Conservation (phyloP, 2,329 filamentous ascomycete genomes). For the Cladophialophora carrionii region DNA sequence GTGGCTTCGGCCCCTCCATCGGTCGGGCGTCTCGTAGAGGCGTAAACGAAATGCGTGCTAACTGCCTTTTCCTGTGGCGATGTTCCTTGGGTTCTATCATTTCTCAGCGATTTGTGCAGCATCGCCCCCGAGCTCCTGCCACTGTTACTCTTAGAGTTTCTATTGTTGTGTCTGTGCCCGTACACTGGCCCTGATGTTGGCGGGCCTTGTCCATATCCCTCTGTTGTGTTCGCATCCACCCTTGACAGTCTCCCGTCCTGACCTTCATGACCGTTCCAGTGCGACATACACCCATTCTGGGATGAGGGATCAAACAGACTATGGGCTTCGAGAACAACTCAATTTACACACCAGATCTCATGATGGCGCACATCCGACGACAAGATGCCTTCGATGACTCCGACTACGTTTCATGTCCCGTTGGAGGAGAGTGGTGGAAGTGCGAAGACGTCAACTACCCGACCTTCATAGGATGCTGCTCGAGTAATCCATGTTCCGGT, state of each 20-base stretch:
- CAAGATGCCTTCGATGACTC: conserved; percentile 21
- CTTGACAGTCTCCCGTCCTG: background rate
- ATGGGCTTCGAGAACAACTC: conserved; percentile 11
- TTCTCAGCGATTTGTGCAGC: background rate
- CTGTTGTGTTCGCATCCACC: background rate
- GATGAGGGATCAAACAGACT: background rate
- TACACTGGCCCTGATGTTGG: background rate
- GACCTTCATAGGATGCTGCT: conserved; percentile 39
- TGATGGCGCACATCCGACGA: conserved; percentile 24
- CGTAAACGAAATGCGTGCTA: conserved; percentile 5
- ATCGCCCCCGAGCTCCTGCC: conserved; percentile 11
- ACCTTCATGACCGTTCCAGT: background rate
- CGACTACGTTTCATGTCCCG: conserved; percentile 34
- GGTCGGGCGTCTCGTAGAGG: background rate
- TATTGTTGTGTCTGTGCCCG: conserved; percentile 1
- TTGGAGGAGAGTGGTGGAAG: conserved; percentile 37
- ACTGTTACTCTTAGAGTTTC: conserved; percentile 3
- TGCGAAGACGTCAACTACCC: conserved; percentile 36
- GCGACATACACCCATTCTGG: background rate
- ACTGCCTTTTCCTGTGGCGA: background rate
- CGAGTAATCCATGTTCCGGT: conserved; percentile 37
- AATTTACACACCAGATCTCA: conserved; percentile 4
- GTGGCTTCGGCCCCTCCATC: conserved; percentile 11
- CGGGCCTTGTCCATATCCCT: background rate
- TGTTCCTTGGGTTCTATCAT: background rate